These are phyloP conservation scores for Lactifluus hygrophoroides DNA, from an alignment of 768 basidiomycete species.

Conservation along the genomic window DNA sequence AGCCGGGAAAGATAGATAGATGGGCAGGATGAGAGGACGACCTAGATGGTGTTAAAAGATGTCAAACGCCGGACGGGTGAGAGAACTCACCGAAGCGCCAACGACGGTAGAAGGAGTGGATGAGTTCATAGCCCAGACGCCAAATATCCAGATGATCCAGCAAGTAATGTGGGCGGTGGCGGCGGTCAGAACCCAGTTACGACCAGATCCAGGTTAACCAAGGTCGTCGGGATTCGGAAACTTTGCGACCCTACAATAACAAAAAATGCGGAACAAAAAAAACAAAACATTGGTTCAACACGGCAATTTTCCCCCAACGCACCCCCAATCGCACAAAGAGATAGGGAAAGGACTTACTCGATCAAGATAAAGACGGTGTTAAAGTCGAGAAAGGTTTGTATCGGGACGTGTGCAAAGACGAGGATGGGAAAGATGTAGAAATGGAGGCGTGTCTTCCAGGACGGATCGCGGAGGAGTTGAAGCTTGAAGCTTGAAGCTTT, in stretches of 20 bases:
- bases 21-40: too few relatives aligned
- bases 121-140: conserved; percentile 69
- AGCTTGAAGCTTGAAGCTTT: too few relatives aligned
- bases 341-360: conserved; percentile 47
- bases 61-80: too few relatives aligned
- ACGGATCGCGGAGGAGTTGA: conserved; percentile 58
- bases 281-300: too few relatives aligned
- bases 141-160: conserved; percentile 66
- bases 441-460: conserved; percentile 44
- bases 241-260: conserved; percentile 51
- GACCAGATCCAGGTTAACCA: conserved; percentile 61
- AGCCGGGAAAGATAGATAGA: too few relatives aligned
- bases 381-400: conserved; percentile 85
- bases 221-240: conserved; percentile 62
- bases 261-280: too few relatives aligned
- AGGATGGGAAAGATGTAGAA: conserved; percentile 66
- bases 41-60: too few relatives aligned
- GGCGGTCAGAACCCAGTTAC: conserved; percentile 74
- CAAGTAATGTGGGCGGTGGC: conserved; percentile 80
- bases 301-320: too few relatives aligned
- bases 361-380: conserved; percentile 78
- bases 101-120: conserved; percentile 60
- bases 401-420: conserved; percentile 59
- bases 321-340: background rate
- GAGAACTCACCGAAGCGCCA: too few relatives aligned